phyloP scores from a whole-genome alignment of 441 rosid species.

The Populus hybrid region DNA sequence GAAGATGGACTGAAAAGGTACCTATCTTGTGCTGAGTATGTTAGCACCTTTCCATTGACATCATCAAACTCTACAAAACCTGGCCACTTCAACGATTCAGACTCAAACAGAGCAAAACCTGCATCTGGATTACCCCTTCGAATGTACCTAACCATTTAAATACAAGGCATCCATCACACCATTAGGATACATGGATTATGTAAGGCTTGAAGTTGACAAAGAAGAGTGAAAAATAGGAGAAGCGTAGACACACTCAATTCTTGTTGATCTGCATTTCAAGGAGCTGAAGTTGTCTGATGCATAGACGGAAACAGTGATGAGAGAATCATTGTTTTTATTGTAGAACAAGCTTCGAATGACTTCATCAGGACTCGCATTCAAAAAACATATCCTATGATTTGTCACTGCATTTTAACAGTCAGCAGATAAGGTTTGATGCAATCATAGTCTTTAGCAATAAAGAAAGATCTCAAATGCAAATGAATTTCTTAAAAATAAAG shows the following conservation, averaged over 20 bases:
- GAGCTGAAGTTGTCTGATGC: slow-evolving; percentile 85
- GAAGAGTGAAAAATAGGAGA: background rate
- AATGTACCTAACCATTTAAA: slow-evolving; percentile 50
- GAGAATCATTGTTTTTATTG: slow-evolving; percentile 84
- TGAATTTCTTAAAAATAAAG: background rate
- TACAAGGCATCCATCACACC: background rate
- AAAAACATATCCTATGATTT: slow-evolving; percentile 67
- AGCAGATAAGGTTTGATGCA: background rate
- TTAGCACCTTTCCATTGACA: slow-evolving; percentile 79
- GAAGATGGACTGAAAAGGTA: slow-evolving; percentile 13
- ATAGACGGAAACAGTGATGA: slow-evolving; percentile 86
- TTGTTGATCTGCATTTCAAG: slow-evolving; percentile 81
- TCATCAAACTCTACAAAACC: slow-evolving; percentile 94
- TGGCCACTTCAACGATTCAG: slow-evolving; percentile 84
- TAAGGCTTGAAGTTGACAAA: background rate
- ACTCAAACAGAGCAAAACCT: slow-evolving; percentile 81
- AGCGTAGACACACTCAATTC: slow-evolving; percentile 54
- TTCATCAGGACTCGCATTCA: slow-evolving; percentile 81
- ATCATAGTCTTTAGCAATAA: background rate
- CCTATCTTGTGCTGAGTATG: slow-evolving; percentile 86
- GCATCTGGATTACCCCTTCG: slow-evolving; percentile 68
- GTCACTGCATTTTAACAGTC: slow-evolving; percentile 46
- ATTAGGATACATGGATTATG: background rate
- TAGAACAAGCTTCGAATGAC: slow-evolving; percentile 79
- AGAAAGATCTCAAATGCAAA: background rate